Evolutionary conservation across 805 yeast species (phyloP).

Genomic region (Kuraishia ogatae): DNA sequence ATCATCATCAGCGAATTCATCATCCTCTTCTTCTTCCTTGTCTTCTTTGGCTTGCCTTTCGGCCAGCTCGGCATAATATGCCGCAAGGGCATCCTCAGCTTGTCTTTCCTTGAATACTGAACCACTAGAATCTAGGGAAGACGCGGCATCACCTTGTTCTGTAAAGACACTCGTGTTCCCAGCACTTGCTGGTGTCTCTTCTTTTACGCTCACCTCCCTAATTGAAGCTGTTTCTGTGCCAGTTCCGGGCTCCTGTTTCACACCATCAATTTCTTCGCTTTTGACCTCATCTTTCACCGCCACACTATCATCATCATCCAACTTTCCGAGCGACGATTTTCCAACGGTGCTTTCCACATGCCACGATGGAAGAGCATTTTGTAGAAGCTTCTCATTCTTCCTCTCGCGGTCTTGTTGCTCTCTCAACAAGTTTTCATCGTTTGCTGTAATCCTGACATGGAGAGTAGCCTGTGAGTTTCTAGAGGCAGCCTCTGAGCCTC

Average conservation of each 20-base stretch:
- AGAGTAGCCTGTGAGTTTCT: constrained; percentile 68
- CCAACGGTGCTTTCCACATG: constrained; percentile 89
- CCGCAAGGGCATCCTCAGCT: constrained; percentile 65
- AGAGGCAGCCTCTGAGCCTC: constrained; percentile 4
- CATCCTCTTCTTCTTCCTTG: constrained; percentile 47
- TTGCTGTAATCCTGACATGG: constrained; percentile 83
- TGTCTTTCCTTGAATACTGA: constrained; percentile 43
- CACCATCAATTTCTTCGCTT: constrained; percentile 12
- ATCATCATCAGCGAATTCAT: constrained; percentile 35
- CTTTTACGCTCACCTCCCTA: constrained; percentile 3
- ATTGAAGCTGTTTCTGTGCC: constrained; percentile 4
- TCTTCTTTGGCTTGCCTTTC: constrained; percentile 57
- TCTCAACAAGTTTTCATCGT: constrained; percentile 66
- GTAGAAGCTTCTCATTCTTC: constrained; percentile 66
- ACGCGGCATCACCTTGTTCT: constrained; percentile 5
- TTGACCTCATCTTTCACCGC: constrained; percentile 12
- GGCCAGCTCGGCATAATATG: constrained; percentile 71
- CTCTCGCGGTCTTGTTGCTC: constrained; percentile 59
- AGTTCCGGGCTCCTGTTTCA: constrained; percentile 9
- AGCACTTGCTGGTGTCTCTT: background rate
- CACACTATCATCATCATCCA: constrained; percentile 41
- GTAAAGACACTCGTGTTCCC: background rate
- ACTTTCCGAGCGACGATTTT: constrained; percentile 43
- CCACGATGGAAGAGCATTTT: constrained; percentile 97
- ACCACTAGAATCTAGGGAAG: background rate